Base-by-base conservation (phyloP, 2,329 filamentous ascomycete genomes). In the Mollisiaceae sp. region DNA sequence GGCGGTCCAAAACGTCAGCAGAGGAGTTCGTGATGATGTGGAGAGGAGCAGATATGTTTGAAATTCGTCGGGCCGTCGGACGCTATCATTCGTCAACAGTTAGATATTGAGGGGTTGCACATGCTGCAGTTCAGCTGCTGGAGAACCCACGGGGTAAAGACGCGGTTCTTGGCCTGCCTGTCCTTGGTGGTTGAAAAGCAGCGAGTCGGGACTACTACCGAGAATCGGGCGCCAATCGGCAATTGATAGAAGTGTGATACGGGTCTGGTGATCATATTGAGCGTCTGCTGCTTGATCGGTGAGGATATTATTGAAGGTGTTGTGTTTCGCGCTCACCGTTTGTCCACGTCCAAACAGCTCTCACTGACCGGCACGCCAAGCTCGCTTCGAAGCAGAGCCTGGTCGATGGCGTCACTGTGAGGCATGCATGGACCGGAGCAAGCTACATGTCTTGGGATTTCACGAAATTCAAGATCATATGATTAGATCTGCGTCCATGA, bases 1-100 rank as follows among this genome's bases (percentile, higher is more conserved):
- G 0, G 86, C 81, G 0, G 85, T 86, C 86, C 86, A 89, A 47
- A 88, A 77, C 1, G 85, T 87, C 63, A 89, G 73, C n/a, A 88
- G 81, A 2, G 86, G 86, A 2, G 77, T 81, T 52, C 82, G 79
- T 6, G 84, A 79, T 6, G 84, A 84, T 2, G 83, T 81, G 2
- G 83, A 85, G 60, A 86, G 78, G n/a, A 83, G 79, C 64, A 86
- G 80, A 76, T 86, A 84, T 20, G 82, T 85, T 72, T 82, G 76
- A 74, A 89, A 83, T 67, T 85, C 82, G 70, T 83, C 80, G 55
- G 81, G 78, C 58, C 81, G 81, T 68, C 85, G 85, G 70, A 88
- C 82, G 43, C 86, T 88, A 64, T 9, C 11, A 15, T 57, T 57
- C n/a, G 54, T 67, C 60, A 67, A 8, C 15, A 20, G 43, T 54